Percentiles rank a stretch among this genome's conserved stretches.
These are phyloP conservation scores for Annulohypoxylon nitens DNA, from an alignment of 495 filamentous ascomycete species.

Conservation along the genomic window DNA sequence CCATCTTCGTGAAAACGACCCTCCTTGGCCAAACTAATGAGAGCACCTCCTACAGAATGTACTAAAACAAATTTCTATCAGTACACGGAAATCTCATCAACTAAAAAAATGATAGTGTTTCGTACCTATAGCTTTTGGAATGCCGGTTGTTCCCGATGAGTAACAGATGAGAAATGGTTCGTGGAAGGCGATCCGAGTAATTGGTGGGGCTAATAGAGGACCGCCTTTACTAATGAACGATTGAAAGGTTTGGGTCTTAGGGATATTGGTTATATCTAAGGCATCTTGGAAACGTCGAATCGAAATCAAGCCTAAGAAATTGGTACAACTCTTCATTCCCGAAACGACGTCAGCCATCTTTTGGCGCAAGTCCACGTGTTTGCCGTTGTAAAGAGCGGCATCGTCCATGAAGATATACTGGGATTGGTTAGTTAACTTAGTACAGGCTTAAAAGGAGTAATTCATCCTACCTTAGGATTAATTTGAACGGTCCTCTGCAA, in stretches of 20 bases:
- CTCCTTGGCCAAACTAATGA: constrained; percentile 73
- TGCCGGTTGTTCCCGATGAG: constrained; percentile 78
- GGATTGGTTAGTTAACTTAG: constrained; percentile 11
- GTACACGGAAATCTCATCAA: background rate
- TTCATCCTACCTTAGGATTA: constrained; percentile 64
- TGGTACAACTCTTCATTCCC: constrained; percentile 68
- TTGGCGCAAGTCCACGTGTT: constrained; percentile 73
- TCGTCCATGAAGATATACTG: constrained; percentile 83
- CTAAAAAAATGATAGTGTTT: background rate
- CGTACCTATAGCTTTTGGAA: constrained; percentile 74
- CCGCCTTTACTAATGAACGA: constrained; percentile 64
- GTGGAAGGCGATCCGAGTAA: constrained; percentile 72
- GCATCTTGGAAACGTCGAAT: constrained; percentile 73
- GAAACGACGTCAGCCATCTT: constrained; percentile 77
- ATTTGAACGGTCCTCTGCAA: constrained; percentile 80
- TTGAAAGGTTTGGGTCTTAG: constrained; percentile 64
- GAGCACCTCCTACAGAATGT: constrained; percentile 73
- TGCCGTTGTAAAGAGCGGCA: constrained; percentile 81
- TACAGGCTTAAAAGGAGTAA: background rate
- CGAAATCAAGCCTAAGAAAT: constrained; percentile 74
- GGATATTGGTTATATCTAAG: constrained; percentile 69
- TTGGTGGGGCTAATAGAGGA: constrained; percentile 58
- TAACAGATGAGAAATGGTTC: constrained; percentile 81
- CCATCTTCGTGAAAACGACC: constrained; percentile 69
- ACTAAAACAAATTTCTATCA: constrained; percentile 51